Evolutionary conservation across 2,329 filamentous ascomycete species (phyloP).

Genomic region (Sphaerulina vaccinii): DNA sequence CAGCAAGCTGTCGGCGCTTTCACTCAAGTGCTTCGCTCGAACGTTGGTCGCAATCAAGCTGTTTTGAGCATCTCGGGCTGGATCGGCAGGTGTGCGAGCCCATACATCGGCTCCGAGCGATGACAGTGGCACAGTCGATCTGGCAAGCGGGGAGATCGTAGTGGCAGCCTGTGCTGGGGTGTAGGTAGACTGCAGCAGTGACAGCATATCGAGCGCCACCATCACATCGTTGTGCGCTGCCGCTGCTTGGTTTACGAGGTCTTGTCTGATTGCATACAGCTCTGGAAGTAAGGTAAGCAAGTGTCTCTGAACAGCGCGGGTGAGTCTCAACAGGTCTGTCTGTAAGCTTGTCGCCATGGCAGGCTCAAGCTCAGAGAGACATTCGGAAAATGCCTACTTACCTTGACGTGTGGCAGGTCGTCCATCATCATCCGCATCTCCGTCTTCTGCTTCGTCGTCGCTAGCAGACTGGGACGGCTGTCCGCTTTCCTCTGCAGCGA

Average conservation of each 20-base stretch:
- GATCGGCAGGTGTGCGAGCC: slow-evolving; percentile 58
- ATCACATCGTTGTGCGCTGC: slow-evolving; percentile 58
- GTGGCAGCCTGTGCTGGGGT: slow-evolving; percentile 66
- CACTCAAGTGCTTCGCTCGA: slow-evolving; percentile 73
- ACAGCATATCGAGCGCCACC: slow-evolving; percentile 77
- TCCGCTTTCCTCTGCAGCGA: slow-evolving; percentile 48
- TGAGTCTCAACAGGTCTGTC: too few species aligned
- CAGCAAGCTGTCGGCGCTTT: slow-evolving; percentile 70
- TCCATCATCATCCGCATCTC: slow-evolving; percentile 26
- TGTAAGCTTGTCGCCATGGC: too few species aligned
- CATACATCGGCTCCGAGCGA: slow-evolving; percentile 67
- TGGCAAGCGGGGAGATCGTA: slow-evolving; percentile 69
- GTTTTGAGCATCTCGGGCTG: slow-evolving; percentile 39
- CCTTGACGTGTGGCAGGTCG: slow-evolving; percentile 33
- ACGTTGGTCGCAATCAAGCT: slow-evolving; percentile 63
- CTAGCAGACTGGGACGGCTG: slow-evolving; percentile 44
- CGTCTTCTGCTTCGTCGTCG: slow-evolving; percentile 48
- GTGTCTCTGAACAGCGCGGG: too few species aligned
- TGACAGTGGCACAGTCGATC: slow-evolving; percentile 68
- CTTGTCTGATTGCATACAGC: slow-evolving; percentile 40
- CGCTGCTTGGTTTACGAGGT: slow-evolving; percentile 43
- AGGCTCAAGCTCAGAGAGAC: too few species aligned
- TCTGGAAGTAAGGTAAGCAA: too few species aligned
- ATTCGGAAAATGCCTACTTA: too few species aligned
- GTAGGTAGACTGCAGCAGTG: slow-evolving; percentile 71